Base-by-base conservation (phyloP, 768 basidiomycete species). In the Atractiella rhizophila region DNA sequence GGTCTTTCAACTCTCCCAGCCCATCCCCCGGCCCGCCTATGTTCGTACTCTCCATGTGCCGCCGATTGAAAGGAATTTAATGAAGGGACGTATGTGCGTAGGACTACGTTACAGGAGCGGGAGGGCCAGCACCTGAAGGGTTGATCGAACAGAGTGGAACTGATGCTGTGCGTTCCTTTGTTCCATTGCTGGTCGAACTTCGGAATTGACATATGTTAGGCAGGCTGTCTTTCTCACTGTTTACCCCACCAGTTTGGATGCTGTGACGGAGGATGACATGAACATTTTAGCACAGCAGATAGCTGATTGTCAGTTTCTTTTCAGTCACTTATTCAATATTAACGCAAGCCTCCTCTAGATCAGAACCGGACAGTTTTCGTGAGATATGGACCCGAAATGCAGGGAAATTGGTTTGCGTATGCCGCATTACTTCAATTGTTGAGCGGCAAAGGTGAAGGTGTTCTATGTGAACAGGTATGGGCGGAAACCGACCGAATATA, bases 301-400 rank as follows among this genome's bases (percentile, higher is more conserved):
- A 33, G 37, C 36, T 34, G 52, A 50, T 32, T 55, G 45, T 50
- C 21, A 15, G 45, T 20, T 18, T 11, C 1, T 28, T 9, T 15
- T 18, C 5, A 11, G 15, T 29, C 27, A 2, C 20, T 2, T 12
- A 5, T 37, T 48, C 25, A 42, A 24, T 27, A 15, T 6, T 11
- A 4, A 23, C 2, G n/a, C 9, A 32, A 19, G 23, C 40, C 11
- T 25, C 34, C 21, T 5, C 13, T 40, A 47, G 43, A 52, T 44
- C 32, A 40, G 23, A 50, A 55, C 25, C 46, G 54, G 16, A 47
- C 48, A 23, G 46, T 47, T 26, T 56, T 51, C 50, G 43, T 56
- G 2, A 48, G 55, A 16, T 56, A 49, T 44, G 55, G 51, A 16
- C 55, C 55, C 19, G 55, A 56, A 34, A 56, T 56, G 55, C 50